Conservation (phyloP, 768 basidiomycete genomes). For the Grammothele lineata region DNA sequence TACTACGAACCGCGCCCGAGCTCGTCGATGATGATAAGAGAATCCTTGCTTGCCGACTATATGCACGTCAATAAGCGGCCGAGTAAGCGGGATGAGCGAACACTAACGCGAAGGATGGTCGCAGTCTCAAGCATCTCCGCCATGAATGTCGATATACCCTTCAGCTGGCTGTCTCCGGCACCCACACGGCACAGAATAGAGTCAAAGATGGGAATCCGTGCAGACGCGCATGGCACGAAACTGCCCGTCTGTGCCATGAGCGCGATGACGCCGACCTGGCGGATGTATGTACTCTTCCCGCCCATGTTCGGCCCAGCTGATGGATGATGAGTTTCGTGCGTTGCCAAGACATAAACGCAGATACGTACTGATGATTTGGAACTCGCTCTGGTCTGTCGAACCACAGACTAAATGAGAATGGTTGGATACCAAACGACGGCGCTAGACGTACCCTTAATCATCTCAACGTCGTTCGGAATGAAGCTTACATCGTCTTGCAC, state of each 20-base stretch:
- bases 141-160: constrained; percentile 99
- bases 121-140: constrained; percentile 99
- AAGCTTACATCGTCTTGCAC: constrained; percentile 94
- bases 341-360: neutral
- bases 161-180: constrained; percentile 95
- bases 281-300: constrained; percentile 96
- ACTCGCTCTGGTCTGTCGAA: constrained; percentile 71
- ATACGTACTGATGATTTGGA: constrained; percentile 85
- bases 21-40: constrained; percentile 96
- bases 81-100: neutral
- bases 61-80: neutral
- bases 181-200: constrained; percentile 94
- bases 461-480: constrained; percentile 93
- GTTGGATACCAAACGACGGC: neutral
- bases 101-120: constrained; percentile 79
- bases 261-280: constrained; percentile 92
- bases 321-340: neutral
- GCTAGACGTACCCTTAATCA: constrained; percentile 68
- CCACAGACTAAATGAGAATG: neutral
- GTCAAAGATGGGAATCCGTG: constrained; percentile 88
- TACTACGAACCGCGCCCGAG: constrained; percentile 69
- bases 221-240: constrained; percentile 90
- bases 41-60: constrained; percentile 88
- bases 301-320: constrained; percentile 98
- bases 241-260: constrained; percentile 95